phyloP scores from a whole-genome alignment of 129 eudicot genomes.

The Erigeron canadensis region DNA sequence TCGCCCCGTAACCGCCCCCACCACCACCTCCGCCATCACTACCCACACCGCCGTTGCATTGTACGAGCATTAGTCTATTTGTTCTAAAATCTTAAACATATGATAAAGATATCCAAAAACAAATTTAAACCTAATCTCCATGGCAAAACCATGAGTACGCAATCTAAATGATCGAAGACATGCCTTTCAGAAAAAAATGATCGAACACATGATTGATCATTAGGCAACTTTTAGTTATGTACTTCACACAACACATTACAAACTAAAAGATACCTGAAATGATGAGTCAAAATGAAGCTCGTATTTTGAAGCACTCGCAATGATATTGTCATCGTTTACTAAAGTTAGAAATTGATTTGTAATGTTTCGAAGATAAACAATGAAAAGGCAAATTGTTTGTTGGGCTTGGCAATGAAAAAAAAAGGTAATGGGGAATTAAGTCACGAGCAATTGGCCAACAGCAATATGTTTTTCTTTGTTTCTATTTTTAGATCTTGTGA shows the following conservation, averaged over 20 bases:
- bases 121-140: too few species aligned
- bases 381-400: conserved; percentile 13
- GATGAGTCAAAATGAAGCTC: neutral
- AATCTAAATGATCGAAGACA: too few species aligned
- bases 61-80: too few species aligned
- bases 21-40: too few species aligned
- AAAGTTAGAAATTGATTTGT: conserved; percentile 1
- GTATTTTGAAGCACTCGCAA: neutral
- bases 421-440: conserved; percentile 22
- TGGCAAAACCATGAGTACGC: too few species aligned
- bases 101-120: too few species aligned
- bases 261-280: neutral
- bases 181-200: too few species aligned
- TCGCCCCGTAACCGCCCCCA: too few species aligned
- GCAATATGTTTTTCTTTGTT: conserved; percentile 30
- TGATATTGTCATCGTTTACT: conserved; percentile 15
- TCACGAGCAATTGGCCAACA: conserved; percentile 30
- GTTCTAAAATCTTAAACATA: too few species aligned
- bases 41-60: too few species aligned
- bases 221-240: too few species aligned
- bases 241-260: neutral
- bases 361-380: neutral
- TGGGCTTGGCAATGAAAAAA: conserved; percentile 6
- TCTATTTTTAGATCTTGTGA: conserved; percentile 25
- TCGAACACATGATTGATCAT: too few species aligned